A percentile compares a stretch with the other conserved stretches of the same genome.
Conservation (phyloP, 179 eudicot species). For the Silene coronaria region DNA sequence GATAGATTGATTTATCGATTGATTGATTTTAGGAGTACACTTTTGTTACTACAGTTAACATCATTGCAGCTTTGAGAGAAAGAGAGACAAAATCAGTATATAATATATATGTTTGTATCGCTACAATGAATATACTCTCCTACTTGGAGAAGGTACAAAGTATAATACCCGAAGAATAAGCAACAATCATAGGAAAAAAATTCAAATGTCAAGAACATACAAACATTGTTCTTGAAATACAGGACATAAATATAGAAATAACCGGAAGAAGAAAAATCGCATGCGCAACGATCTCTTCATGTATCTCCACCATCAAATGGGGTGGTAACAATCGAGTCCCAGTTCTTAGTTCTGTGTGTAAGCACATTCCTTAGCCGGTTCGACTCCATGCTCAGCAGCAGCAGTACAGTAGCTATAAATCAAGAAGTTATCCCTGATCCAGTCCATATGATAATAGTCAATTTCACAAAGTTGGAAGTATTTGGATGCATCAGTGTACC, state of each 20-base stretch:
- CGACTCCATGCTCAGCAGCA: conserved; percentile 24
- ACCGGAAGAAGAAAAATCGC: neutral
- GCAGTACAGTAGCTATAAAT: conserved; percentile 51
- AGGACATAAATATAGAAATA: neutral
- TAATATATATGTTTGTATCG: neutral
- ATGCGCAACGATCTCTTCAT: neutral
- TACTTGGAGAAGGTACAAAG: conserved; percentile 3
- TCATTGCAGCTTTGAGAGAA: too few relatives aligned
- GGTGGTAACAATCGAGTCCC: too few relatives aligned
- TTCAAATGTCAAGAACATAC: neutral
- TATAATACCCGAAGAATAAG: neutral
- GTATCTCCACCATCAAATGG: neutral
- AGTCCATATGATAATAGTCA: conserved; percentile 32
- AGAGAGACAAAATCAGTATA: conserved; percentile 1
- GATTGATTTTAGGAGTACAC: too few relatives aligned
- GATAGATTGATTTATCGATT: too few relatives aligned
- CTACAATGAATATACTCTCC: conserved; percentile 5
- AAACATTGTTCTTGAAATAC: conserved; percentile 4
- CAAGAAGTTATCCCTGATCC: conserved; percentile 36
- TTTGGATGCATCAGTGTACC: conserved; percentile 35
- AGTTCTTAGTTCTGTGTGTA: conserved; percentile 29
- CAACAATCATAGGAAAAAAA: conserved; percentile 1
- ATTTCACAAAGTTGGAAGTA: conserved; percentile 23
- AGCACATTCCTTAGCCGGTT: conserved; percentile 39
- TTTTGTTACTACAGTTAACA: too few relatives aligned